A percentile compares a stretch with the other conserved stretches of the same genome.
Conservation (phyloP, 2,329 filamentous ascomycete genomes). For the Lachnellula suecica region DNA sequence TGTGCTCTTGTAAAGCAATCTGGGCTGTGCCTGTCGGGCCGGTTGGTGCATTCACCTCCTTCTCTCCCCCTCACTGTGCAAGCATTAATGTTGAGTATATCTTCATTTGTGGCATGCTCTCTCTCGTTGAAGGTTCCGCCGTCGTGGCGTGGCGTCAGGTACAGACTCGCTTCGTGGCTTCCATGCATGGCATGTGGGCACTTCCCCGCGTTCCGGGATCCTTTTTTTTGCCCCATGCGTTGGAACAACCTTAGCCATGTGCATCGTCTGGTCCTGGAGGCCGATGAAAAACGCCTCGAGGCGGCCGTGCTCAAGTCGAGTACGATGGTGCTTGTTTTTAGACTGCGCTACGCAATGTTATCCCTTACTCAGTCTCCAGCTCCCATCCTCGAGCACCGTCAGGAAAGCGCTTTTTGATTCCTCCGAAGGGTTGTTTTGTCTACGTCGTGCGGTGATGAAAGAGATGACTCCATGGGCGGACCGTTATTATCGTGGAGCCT, state of each 20-base stretch:
- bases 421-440: no score
- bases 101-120: neutral
- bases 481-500: no score
- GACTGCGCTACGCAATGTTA: neutral
- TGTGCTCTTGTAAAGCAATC: neutral
- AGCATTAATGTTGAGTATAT: neutral
- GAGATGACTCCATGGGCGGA: no score
- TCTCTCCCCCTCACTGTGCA: neutral
- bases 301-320: neutral
- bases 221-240: neutral
- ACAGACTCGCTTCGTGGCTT: neutral
- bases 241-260: neutral
- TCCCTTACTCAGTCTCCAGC: neutral
- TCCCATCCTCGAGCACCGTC: neutral
- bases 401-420: no score
- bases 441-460: no score
- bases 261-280: neutral
- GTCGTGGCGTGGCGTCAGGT: neutral
- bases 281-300: neutral
- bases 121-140: neutral
- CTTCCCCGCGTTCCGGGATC: neutral
- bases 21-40: neutral
- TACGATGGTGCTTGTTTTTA: neutral
- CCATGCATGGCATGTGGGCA: neutral
- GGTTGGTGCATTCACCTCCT: neutral